Base-by-base conservation (phyloP, 1,139 yeast genomes). In the Sugiyamaella grinbergsii region DNA sequence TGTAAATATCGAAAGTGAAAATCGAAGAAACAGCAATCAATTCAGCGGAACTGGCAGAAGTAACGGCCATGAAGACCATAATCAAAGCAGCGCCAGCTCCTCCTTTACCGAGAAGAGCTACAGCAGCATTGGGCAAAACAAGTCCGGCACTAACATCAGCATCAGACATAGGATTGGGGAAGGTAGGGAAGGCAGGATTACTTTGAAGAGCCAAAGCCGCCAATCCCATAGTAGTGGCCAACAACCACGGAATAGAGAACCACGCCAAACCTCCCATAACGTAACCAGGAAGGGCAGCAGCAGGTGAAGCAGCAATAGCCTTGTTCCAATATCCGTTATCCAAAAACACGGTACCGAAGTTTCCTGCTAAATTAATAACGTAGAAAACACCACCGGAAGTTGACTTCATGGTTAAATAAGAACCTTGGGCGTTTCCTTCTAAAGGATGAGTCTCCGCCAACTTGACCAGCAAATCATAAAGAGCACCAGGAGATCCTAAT, bases 201-300 rank as follows among this genome's bases (percentile, higher is more conserved):
- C 72, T 69, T 70, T 88, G 91, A 52, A 88, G 74, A 18, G 88
- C 82, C 57, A 86, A 71, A 43, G 88, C 87, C 26, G 90, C 86
- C 32, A 89, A 74, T 10, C 96, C 96, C 84, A 88, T 75, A 10
- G 95, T 85, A 6, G 94, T 83, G 15, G 95, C 85, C 42, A 82
- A 77, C 50, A 86, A 77, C 73, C 84, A 84, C 33, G 96, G 96
- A 57, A 89, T 83, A 7, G 95, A 93, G 65, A 87, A 85, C 96
- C 96, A 90, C 0, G 93, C 83, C 49, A 89, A 67, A n/a, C 96
- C 96, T 52, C 96, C 96, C 58, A 87, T 70, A 29, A 88, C 82
- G 67, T 90, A 89, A 15, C 96, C 96, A n/a, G 94, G 93, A 62
- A 89, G 74, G 26, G 95, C 88, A 33, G 94, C 83, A 2, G 81